phyloP scores from a whole-genome alignment of 768 basidiomycete species.

The Cyathus striatus region DNA sequence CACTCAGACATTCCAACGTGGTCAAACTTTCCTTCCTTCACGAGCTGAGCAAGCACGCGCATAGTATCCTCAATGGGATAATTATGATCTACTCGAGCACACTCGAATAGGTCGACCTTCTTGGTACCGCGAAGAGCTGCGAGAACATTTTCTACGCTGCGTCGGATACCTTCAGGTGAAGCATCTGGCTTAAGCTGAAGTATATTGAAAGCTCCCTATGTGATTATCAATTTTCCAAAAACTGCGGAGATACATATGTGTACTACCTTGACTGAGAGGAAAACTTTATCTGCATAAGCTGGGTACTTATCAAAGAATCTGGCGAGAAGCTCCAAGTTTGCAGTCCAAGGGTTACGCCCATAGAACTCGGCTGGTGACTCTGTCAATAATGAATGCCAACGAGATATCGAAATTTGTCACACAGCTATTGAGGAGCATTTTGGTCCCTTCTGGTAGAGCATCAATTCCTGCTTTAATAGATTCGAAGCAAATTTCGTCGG shows the following conservation, averaged over 20 bases:
- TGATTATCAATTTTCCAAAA: neutral
- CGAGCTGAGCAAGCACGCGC: constrained; percentile 34
- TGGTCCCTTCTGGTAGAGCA: constrained; percentile 34
- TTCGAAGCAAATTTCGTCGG: constrained; percentile 58
- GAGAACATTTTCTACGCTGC: constrained; percentile 41
- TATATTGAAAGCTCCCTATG: neutral
- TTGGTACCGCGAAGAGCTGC: constrained; percentile 43
- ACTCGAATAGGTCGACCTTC: constrained; percentile 56
- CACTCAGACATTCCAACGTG: constrained; percentile 60
- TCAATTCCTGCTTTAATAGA: constrained; percentile 52
- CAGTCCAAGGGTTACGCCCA: neutral
- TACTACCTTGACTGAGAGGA: neutral
- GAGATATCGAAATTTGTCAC: neutral
- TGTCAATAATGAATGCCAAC: neutral
- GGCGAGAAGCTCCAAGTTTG: neutral
- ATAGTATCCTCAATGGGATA: constrained; percentile 41
- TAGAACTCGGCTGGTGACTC: neutral
- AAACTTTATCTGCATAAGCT: neutral
- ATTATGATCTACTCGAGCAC: constrained; percentile 39
- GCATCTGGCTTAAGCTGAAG: neutral
- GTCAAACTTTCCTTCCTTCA: constrained; percentile 52
- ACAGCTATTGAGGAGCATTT: constrained; percentile 41
- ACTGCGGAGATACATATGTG: neutral
- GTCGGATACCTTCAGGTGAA: neutral
- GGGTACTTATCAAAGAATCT: neutral